Conservation (phyloP, 2,329 filamentous ascomycete genomes). For the Geosmithia flava region DNA sequence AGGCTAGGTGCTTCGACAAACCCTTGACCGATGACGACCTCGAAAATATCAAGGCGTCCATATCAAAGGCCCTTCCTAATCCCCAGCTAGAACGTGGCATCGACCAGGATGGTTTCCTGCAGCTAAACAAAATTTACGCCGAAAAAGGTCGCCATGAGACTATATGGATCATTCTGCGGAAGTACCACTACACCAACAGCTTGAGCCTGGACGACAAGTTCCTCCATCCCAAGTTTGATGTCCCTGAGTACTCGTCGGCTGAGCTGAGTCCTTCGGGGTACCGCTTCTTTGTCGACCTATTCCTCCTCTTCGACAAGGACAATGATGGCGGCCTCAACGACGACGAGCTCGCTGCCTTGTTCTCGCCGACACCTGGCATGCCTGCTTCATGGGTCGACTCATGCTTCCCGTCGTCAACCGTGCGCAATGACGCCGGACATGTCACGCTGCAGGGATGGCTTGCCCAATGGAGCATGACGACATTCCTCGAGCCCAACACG, state of each 20-base stretch:
- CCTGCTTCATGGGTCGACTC: conserved; percentile 80
- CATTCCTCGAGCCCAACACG: conserved; percentile 88
- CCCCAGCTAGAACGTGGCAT: conserved; percentile 60
- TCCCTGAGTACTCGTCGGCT: conserved; percentile 82
- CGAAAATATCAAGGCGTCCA: conserved; percentile 80
- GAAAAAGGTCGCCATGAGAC: conserved; percentile 97
- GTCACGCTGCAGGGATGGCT: conserved; percentile 97
- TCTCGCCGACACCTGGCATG: conserved; percentile 84
- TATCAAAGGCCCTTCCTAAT: conserved; percentile 55
- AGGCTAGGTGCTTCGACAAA: conserved; percentile 86
- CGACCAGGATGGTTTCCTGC: conserved; percentile 70
- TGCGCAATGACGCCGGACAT: conserved; percentile 87
- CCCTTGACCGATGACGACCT: conserved; percentile 70
- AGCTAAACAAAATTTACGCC: conserved; percentile 90
- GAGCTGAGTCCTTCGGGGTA: conserved; percentile 92
- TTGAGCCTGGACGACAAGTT: conserved; percentile 84
- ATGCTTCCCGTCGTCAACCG: conserved; percentile 84
- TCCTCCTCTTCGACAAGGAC: conserved; percentile 90
- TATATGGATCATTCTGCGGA: conserved; percentile 91
- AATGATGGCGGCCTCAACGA: conserved; percentile 92
- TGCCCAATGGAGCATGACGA: conserved; percentile 99
- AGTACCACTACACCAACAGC: conserved; percentile 94
- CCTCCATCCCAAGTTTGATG: conserved; percentile 85
- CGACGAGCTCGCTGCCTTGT: conserved; percentile 71
- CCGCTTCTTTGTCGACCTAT: conserved; percentile 93